These are phyloP conservation scores for Jacaranda mimosifolia DNA, from an alignment of 257 asterid genomes.

Conservation along the genomic window DNA sequence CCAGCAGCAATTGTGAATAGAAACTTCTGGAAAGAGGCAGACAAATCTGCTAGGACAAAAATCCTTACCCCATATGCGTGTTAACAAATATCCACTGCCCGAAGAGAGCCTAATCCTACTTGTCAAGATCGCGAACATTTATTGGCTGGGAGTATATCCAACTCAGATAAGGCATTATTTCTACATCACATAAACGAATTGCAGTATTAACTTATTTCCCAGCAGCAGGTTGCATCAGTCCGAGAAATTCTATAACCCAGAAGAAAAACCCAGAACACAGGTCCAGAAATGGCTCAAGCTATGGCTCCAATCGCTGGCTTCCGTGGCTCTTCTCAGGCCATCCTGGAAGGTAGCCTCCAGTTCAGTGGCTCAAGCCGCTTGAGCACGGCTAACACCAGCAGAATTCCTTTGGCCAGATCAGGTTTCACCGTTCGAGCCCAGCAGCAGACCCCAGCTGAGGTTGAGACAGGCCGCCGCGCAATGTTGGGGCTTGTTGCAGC, in stretches of 20 bases:
- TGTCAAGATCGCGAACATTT: conserved; percentile 17
- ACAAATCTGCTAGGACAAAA: too few relatives aligned
- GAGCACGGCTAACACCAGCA: conserved; percentile 40
- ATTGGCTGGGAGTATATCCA: conserved; percentile 37
- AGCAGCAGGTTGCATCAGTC: not conserved
- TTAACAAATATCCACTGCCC: not conserved
- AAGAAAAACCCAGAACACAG: not conserved
- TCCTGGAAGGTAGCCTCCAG: conserved; percentile 69
- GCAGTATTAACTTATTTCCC: conserved; percentile 3
- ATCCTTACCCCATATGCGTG: too few relatives aligned
- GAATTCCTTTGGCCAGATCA: conserved; percentile 47
- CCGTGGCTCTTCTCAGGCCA: conserved; percentile 69
- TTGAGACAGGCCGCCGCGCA: conserved; percentile 69
- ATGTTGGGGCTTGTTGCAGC: conserved; percentile 67
- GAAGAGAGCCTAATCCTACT: conserved; percentile 23
- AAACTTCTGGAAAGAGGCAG: too few relatives aligned
- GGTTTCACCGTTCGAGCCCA: conserved; percentile 61
- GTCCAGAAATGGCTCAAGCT: not conserved
- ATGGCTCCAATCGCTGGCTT: conserved; percentile 70
- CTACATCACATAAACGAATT: conserved; percentile 36
- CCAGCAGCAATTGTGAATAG: too few relatives aligned
- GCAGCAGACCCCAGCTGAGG: conserved; percentile 49
- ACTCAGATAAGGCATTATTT: conserved; percentile 29
- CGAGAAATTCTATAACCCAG: not conserved
- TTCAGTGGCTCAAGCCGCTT: conserved; percentile 56